These are phyloP conservation scores for Candida dendrica DNA, from an alignment of 805 yeast genomes.

Conservation along the genomic window DNA sequence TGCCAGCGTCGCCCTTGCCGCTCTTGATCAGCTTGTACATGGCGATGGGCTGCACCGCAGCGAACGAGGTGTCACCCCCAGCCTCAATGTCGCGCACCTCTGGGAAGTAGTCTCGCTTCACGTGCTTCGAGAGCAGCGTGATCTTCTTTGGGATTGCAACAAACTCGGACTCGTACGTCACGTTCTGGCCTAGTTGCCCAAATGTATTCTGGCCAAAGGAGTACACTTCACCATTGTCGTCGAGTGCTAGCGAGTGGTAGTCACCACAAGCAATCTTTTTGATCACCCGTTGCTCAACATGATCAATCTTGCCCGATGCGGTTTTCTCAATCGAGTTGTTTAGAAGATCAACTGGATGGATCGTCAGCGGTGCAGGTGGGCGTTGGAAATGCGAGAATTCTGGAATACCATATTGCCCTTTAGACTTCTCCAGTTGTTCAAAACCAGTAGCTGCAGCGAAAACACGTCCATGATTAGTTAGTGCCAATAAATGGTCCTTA, in stretches of 20 bases:
- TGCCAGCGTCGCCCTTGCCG: slow-evolving; percentile 9
- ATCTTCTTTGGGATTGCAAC: slow-evolving; percentile 63
- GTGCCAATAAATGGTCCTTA: slow-evolving; percentile 55
- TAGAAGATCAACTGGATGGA: slow-evolving; percentile 51
- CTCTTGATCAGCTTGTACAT: slow-evolving; percentile 23
- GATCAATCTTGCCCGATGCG: slow-evolving; percentile 12
- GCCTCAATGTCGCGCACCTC: slow-evolving; percentile 54
- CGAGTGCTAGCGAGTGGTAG: slow-evolving; percentile 66
- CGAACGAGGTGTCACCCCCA: slow-evolving; percentile 59
- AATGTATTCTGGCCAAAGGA: slow-evolving; percentile 78
- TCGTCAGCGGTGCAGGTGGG: slow-evolving; percentile 40
- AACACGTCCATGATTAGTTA: slow-evolving; percentile 54
- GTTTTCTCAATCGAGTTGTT: slow-evolving; percentile 33
- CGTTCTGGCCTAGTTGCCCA: slow-evolving; percentile 80
- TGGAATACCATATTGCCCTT: slow-evolving; percentile 86
- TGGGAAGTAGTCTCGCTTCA: slow-evolving; percentile 35
- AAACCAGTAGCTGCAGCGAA: slow-evolving; percentile 57
- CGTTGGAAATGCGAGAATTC: slow-evolving; percentile 55
- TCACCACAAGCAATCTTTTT: slow-evolving; percentile 64
- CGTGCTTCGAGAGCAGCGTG: slow-evolving; percentile 32
- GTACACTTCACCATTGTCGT: slow-evolving; percentile 61
- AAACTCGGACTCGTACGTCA: slow-evolving; percentile 56
- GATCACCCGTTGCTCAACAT: slow-evolving; percentile 36
- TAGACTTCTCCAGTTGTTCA: slow-evolving; percentile 28
- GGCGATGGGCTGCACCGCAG: slow-evolving; percentile 29